Evolutionary conservation across 192 early-diverging fungal species (phyloP), one percentile per base, ranked within the genome.

Genomic region (Globomyces pollinis-pini): DNA sequence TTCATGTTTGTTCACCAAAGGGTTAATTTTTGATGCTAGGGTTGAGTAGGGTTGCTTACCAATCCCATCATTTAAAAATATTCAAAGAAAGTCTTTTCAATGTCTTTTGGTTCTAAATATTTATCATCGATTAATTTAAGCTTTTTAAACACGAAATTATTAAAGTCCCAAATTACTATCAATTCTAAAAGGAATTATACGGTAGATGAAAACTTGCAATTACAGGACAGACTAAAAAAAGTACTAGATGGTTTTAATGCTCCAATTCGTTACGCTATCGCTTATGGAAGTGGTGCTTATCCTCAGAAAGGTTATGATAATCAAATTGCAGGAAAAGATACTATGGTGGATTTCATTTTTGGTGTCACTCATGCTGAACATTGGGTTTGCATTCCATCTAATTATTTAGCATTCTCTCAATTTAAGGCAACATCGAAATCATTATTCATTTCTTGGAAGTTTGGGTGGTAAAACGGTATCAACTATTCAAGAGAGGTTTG

Each of bases 351-450:
- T 73, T 81, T 93, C 55, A 86, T 99, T 12, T 92, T 99, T 76
- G 96, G 84, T 12, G 96, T 99, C 16, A 84, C 86, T 4, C 89
- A 99, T 68, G 86, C 94, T 12, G 84, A 88, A 56, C 92, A 95
- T 66, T 99, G 96, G 96, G n/a, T n/a, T n/a, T n/a, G n/a, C n/a
- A n/a, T n/a, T n/a, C n/a, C n/a, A n/a, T n/a, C n/a, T n/a, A n/a
- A n/a, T n/a, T n/a, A n/a, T n/a, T n/a, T n/a, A n/a, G n/a, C 96
- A 99, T 59, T 89, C 88, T 23, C 76, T 96, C 43, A 99, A 99
- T 67, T 76, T 98, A 32, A 77, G 86, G n/a, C 91, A 93, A 67
- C 83, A 96, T 71, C 84, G 84, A 16, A 65, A 81, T 32, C 94
- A 99, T 65, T 99, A 99, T 69, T 94, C 93, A n/a, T 61, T 84